Evolutionary conservation across 352 stramenopile species (phyloP).

Genomic region (Pythium scleroteichum): DNA sequence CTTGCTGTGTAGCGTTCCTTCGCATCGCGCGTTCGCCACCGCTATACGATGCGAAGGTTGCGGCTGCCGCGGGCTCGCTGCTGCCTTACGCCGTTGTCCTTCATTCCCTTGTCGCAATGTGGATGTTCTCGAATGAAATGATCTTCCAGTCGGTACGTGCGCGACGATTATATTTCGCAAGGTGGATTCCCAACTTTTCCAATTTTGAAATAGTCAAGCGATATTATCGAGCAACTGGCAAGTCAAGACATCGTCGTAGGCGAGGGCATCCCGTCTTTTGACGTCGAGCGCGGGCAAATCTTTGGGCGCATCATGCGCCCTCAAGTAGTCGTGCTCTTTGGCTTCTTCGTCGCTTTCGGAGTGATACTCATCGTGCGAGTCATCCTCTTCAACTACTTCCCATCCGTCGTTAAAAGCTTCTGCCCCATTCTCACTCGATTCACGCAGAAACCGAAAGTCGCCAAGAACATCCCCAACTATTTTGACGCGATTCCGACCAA

Average conservation of each 20-base stretch:
- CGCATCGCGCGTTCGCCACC: slow-evolving; percentile 69
- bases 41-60: slow-evolving; percentile 72
- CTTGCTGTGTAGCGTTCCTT: slow-evolving; percentile 47
- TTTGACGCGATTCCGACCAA: slow-evolving; percentile 76
- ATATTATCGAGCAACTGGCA: slow-evolving; percentile 31
- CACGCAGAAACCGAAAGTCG: slow-evolving; percentile 54
- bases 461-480: slow-evolving; percentile 79
- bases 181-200: too few relatives aligned
- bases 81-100: slow-evolving; percentile 77
- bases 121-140: slow-evolving; percentile 87
- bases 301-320: slow-evolving; percentile 62
- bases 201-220: slow-evolving; percentile 12
- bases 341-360: slow-evolving; percentile 58
- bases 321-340: slow-evolving; percentile 78
- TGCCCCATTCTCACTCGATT: slow-evolving; percentile 55
- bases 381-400: slow-evolving; percentile 71
- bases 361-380: slow-evolving; percentile 51
- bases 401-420: slow-evolving; percentile 53
- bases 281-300: slow-evolving; percentile 42
- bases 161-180: too few relatives aligned
- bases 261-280: slow-evolving; percentile 63
- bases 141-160: slow-evolving; percentile 83
- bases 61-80: slow-evolving; percentile 49
- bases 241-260: slow-evolving; percentile 31
- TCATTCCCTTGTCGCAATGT: slow-evolving; percentile 75